Evolutionary conservation across 1,139 yeast genomes (phyloP).

Genomic region (Pichia sp.): DNA sequence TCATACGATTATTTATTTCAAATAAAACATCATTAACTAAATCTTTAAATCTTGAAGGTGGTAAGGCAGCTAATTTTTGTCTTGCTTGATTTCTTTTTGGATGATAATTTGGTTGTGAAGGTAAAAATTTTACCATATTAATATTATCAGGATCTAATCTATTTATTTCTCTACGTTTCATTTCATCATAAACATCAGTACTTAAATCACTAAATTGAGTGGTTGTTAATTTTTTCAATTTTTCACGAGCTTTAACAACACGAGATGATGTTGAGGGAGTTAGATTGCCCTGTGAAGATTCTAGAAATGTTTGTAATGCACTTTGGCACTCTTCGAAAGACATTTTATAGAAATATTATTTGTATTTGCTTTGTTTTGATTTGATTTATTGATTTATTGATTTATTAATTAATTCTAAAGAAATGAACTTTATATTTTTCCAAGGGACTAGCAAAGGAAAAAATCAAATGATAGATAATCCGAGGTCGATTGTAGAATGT

Average conservation of each 20-base stretch:
- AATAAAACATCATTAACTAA: constrained; percentile 81
- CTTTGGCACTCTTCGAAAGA: constrained; percentile 33
- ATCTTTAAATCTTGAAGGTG: constrained; percentile 78
- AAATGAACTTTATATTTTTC: no score
- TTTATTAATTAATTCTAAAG: no score
- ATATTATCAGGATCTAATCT: constrained; percentile 36
- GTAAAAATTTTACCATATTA: constrained; percentile 46
- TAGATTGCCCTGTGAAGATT: constrained; percentile 43
- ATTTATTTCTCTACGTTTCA: constrained; percentile 58
- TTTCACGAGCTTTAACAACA: constrained; percentile 77
- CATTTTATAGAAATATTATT: constrained; percentile 1
- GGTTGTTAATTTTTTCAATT: constrained; percentile 69
- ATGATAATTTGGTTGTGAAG: constrained; percentile 72
- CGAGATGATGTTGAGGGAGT: constrained; percentile 46
- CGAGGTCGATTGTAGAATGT: no score
- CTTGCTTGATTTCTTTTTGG: constrained; percentile 95
- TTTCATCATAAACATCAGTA: constrained; percentile 90
- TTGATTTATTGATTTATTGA: background rate
- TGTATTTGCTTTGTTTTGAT: background rate
- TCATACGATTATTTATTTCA: constrained; percentile 71
- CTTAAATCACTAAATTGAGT: constrained; percentile 85
- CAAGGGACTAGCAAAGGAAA: no score
- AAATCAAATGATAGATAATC: no score
- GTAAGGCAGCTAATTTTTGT: constrained; percentile 80
- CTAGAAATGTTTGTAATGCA: constrained; percentile 48